Base-by-base conservation (phyloP, 176 grass and related monocot genomes). In the Raddia guianensis region DNA sequence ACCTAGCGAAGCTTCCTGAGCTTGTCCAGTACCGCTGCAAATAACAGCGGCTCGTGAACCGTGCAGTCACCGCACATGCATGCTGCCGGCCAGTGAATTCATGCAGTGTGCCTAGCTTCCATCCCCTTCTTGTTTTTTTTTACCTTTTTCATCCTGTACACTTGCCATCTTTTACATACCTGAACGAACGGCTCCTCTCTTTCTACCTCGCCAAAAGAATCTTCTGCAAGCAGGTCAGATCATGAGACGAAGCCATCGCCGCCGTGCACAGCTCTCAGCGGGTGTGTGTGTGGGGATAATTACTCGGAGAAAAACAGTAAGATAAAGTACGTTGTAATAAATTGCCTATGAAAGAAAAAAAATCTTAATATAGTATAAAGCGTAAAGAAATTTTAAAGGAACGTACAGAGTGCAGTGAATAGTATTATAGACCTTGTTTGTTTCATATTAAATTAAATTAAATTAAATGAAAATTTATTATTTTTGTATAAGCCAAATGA, bases 31-130 rank as follows among this genome's bases (percentile, higher is more conserved):
- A 59, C 50, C 59, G 86, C 51, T 49, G 52, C 52, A 49, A 76
- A 79, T 76, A 76, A 73, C 80, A 84, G 67, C 14, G 47, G 71
- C 92, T 89, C 92, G 92, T 94, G 89, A 89, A 82, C 11, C 59
- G 86, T 79, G 89, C 75, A 86, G 84, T 94, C 68, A 82, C 86
- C 80, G 73, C 92, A 87, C 92, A 94, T 89, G 86, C 80, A 94
- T 87, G 86, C 80, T 82, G 80, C 92, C 68, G 62, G 66, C 56
- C 77, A 82, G 76, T 79, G 77, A 81, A 71, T 87, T 80, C 71
- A 84, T 87, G 62, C 81, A 62, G 50, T 83, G 70, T 82, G 79
- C 60, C 78, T 8, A 27, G 45, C 60, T 57, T 50, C n/a, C 34
- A 15, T 32, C 60, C 21, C 32, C 58, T 8, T 70, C 3, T 44